Evolutionary conservation across 2,329 filamentous ascomycete genomes (phyloP).

Genomic region (Botrytis hyacinthi): DNA sequence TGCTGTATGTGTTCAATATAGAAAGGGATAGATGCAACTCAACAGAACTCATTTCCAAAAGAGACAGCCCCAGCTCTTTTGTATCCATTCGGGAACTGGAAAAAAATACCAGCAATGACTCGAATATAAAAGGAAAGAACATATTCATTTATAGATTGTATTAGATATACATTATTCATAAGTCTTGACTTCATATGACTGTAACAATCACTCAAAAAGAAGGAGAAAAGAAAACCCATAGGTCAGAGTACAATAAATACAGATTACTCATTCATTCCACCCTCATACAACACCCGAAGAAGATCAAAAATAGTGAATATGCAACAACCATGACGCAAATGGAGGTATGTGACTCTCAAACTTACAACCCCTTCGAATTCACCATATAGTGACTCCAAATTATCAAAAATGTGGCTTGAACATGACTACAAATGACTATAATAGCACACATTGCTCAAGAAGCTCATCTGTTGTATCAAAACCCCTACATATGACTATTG

Average conservation of each 20-base stretch:
- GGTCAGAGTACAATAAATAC: no score
- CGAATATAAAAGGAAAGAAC: background rate
- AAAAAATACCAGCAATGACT: background rate
- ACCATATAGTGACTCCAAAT: background rate
- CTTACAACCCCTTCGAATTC: background rate
- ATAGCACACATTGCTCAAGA: background rate
- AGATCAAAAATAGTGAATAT: rapidly evolving
- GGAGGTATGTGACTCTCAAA: background rate
- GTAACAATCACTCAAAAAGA: no score
- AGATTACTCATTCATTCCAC: no score
- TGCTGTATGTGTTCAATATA: background rate
- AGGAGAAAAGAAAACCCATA: no score
- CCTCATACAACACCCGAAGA: background rate
- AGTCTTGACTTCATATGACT: background rate
- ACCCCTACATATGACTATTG: background rate
- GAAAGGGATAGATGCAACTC: background rate
- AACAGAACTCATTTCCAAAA: background rate
- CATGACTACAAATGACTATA: background rate
- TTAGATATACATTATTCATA: background rate
- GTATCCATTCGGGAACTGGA: background rate
- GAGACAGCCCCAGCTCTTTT: background rate
- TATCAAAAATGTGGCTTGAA: background rate
- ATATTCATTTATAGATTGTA: background rate
- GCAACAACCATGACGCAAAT: background rate
- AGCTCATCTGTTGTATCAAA: background rate